Evolutionary conservation across 768 basidiomycete species (phyloP).

Genomic region (Paxillus rubicundulus): DNA sequence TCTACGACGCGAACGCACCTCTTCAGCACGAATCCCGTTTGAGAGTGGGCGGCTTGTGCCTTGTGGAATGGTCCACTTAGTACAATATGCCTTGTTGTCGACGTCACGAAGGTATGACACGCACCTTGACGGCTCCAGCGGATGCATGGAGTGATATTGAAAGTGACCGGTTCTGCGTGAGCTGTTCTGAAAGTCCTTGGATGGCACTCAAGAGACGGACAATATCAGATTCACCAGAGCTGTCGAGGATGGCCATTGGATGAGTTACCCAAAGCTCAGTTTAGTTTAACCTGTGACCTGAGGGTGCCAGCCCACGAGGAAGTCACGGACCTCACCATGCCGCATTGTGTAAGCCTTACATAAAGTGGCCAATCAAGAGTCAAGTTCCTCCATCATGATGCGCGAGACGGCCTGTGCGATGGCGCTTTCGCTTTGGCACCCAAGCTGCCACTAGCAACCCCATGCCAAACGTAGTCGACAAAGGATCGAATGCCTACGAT

Average conservation of each 20-base stretch:
- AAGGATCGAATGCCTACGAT: not conserved
- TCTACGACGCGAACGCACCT: slow-evolving; percentile 43
- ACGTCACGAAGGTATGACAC: slow-evolving; percentile 14
- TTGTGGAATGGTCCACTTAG: slow-evolving; percentile 28
- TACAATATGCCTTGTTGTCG: not conserved
- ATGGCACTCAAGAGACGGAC: slow-evolving; percentile 65
- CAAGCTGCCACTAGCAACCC: too few species aligned
- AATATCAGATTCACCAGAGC: slow-evolving; percentile 53
- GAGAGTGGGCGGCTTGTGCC: slow-evolving; percentile 86
- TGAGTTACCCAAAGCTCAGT: not conserved
- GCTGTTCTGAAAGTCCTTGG: slow-evolving; percentile 78
- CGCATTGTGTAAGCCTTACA: too few species aligned
- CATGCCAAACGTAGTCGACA: slow-evolving; percentile 3
- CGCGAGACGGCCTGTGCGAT: too few species aligned
- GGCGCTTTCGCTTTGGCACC: too few species aligned
- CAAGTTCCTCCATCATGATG: too few species aligned
- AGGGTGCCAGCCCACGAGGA: too few species aligned
- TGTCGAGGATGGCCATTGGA: slow-evolving; percentile 56
- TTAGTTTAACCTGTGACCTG: too few species aligned
- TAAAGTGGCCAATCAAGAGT: too few species aligned
- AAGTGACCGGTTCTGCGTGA: slow-evolving; percentile 72
- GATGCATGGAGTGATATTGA: slow-evolving; percentile 72
- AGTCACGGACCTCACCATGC: too few species aligned
- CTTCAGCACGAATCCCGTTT: slow-evolving; percentile 89
- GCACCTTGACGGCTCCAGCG: slow-evolving; percentile 77